These are phyloP conservation scores for Lecanicillium sp. DNA, from an alignment of 2,329 filamentous ascomycete species.

Conservation along the genomic window DNA sequence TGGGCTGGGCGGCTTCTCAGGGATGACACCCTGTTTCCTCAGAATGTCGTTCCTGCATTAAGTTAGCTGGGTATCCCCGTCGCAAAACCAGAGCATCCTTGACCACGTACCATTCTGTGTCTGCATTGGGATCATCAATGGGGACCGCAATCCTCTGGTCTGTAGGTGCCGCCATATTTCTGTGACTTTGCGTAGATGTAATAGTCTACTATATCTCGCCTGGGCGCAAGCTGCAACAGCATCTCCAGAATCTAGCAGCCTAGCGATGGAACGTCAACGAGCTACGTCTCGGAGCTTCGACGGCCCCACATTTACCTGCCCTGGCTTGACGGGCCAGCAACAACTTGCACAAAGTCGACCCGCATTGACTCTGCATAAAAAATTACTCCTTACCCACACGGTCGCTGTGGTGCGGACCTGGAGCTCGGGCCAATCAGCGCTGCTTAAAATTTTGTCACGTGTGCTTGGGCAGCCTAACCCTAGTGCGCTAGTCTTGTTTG, in stretches of 20 bases:
- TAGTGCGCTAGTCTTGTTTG: slow-evolving; percentile 28
- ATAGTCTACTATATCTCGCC: too few species aligned
- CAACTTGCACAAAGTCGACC: slow-evolving; percentile 9
- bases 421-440: slow-evolving; percentile 13
- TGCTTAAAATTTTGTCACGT: slow-evolving; percentile 23
- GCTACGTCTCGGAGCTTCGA: background rate
- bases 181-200: background rate
- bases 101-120: slow-evolving; percentile 80
- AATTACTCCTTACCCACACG: slow-evolving; percentile 8
- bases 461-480: slow-evolving; percentile 27
- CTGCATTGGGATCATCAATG: slow-evolving; percentile 89
- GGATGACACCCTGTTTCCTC: slow-evolving; percentile 91
- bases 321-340: too few species aligned
- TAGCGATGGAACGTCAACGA: background rate
- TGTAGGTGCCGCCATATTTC: slow-evolving; percentile 50
- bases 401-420: slow-evolving; percentile 7
- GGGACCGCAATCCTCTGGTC: slow-evolving; percentile 69
- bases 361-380: slow-evolving; percentile 6
- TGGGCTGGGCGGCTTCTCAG: slow-evolving; percentile 93
- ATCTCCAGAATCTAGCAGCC: background rate
- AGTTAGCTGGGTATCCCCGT: background rate
- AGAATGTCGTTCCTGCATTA: slow-evolving; percentile 87
- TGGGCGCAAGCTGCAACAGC: background rate
- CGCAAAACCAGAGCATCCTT: slow-evolving; percentile 9
- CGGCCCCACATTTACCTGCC: slow-evolving; percentile 4